These are phyloP conservation scores for Hypoxylon intermedium DNA, from an alignment of 495 filamentous ascomycete species.

Conservation along the genomic window DNA sequence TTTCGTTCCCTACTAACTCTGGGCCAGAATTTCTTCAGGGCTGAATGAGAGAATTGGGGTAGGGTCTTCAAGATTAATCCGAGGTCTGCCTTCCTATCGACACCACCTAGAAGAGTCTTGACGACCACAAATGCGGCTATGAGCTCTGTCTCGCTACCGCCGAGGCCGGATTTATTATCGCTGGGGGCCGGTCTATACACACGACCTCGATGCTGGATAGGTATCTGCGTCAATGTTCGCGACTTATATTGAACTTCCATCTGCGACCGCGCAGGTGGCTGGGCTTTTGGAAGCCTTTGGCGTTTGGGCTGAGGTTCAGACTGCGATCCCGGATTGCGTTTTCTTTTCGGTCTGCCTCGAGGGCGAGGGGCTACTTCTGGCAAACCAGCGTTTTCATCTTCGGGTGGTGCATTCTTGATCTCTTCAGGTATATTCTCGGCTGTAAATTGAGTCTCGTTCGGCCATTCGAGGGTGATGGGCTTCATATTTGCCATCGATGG, in stretches of 20 bases:
- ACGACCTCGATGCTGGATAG: constrained; percentile 46
- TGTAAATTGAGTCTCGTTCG: constrained; percentile 44
- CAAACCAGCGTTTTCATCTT: constrained; percentile 32
- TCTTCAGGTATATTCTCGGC: constrained; percentile 56
- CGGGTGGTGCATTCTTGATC: constrained; percentile 36
- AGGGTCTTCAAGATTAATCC: constrained; percentile 70
- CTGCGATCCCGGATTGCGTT: not conserved
- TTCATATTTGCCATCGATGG: constrained; percentile 24
- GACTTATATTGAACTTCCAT: constrained; percentile 47
- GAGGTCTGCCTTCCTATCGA: constrained; percentile 76
- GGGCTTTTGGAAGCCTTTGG: not conserved
- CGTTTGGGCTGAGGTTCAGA: not conserved
- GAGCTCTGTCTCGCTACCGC: constrained; percentile 54
- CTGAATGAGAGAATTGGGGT: constrained; percentile 62
- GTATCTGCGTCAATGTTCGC: constrained; percentile 49
- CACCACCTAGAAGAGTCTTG: constrained; percentile 74
- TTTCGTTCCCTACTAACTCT: constrained; percentile 63
- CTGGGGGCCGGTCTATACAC: constrained; percentile 39
- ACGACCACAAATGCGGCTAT: constrained; percentile 77
- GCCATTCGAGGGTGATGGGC: constrained; percentile 43
- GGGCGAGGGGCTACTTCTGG: constrained; percentile 2
- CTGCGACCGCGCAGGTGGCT: constrained; percentile 20
- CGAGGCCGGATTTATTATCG: constrained; percentile 46
- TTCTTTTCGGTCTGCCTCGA: constrained; percentile 12
- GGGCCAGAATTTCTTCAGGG: constrained; percentile 68